Evolutionary conservation across 2,329 filamentous ascomycete species (phyloP), one percentile per base, ranked within the genome.

Genomic region (Alternaria ventricosa): DNA sequence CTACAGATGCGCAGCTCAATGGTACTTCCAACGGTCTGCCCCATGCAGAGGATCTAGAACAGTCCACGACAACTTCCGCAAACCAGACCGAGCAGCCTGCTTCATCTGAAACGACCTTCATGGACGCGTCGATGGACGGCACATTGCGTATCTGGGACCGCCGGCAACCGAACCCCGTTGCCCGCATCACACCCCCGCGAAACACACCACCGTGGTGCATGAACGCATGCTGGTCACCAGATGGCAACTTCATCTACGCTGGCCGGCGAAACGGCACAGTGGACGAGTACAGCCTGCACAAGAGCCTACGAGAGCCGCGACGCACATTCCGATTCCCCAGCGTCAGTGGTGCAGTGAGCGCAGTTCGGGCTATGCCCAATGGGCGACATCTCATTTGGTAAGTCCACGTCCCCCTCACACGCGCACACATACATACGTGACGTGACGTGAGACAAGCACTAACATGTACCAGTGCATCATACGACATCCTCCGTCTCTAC

Each of bases 131-230:
- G 3, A 93, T 95, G 9, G 92, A 98, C 81, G 94, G 95, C 57
- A 90, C 90, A 0, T 85, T 99, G 47, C 90, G 94, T n/a, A 89
- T 99, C 69, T 99, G 96, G 95, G 97, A 99, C 75, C 85, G 90
- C 4, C 89, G 96, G 20, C 88, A 92, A 66, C 87, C 87, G 1
- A 87, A 90, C 36, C 91, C 95, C 0, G 86, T 97, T 2, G 94
- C 96, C 3, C 89, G 90, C 27, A 95, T 98, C 60, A 85, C 86
- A 1, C 92, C 92, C 18, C 85, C 89, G 11, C 87, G 89, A 11
- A 89, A 89, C 18, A 92, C 93, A 1, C 95, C 96, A 1, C 96
- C 95, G 0, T 99, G 95, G 95, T 98, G 95, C 80, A 97, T 97
- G 89, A 94, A 93, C 69, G 93, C 94, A 1, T 97, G 94, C 82